A percentile compares a stretch with the other conserved stretches of the same genome.
Conservation (phyloP, 768 basidiomycete genomes). For the Boletellus ananas region DNA sequence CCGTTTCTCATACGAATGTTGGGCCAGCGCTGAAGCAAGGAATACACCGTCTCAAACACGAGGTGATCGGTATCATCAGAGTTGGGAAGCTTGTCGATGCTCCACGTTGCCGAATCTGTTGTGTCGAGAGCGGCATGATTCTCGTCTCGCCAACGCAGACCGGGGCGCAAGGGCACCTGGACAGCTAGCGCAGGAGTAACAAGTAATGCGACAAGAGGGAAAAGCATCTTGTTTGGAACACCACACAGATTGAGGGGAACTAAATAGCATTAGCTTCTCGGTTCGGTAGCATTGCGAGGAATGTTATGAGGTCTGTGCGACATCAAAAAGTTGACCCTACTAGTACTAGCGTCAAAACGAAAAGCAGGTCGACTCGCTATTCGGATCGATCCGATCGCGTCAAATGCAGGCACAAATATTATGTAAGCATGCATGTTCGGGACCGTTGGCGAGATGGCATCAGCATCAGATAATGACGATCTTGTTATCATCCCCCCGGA, state of each 20-base stretch:
- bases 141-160: not conserved
- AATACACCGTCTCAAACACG: not conserved
- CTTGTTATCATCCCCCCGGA: too few relatives aligned
- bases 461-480: too few relatives aligned
- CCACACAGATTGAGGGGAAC: not conserved
- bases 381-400: too few relatives aligned
- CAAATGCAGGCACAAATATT: too few relatives aligned
- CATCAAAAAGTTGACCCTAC: too few relatives aligned
- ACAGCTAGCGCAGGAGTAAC: not conserved
- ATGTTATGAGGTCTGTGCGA: too few relatives aligned
- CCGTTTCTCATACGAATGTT: not conserved
- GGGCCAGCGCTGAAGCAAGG: not conserved
- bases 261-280: too few relatives aligned
- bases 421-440: too few relatives aligned
- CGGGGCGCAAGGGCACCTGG: not conserved
- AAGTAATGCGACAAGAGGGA: not conserved
- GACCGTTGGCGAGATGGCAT: too few relatives aligned
- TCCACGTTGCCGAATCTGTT: not conserved
- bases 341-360: too few relatives aligned
- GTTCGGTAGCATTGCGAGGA: too few relatives aligned
- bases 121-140: not conserved
- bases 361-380: too few relatives aligned
- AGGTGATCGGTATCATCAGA: not conserved
- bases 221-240: not conserved
- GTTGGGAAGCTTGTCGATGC: not conserved